Evolutionary conservation across 495 filamentous ascomycete species (phyloP).

Genomic region (Neurospora sp.): DNA sequence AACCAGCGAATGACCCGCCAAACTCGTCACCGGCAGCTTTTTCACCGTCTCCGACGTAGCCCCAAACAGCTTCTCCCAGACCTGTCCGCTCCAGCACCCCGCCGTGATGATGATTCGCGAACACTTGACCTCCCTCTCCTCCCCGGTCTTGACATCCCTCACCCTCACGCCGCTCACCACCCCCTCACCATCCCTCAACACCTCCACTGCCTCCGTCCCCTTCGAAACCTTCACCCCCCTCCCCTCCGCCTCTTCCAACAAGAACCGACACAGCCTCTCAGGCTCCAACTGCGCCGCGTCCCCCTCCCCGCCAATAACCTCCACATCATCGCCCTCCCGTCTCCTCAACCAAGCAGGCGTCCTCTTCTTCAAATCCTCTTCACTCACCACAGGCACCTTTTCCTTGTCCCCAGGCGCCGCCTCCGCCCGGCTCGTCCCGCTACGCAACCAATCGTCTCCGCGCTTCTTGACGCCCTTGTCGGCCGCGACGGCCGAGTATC

Average conservation of each 20-base stretch:
- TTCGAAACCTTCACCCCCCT: constrained; percentile 59
- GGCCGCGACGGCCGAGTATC: constrained; percentile 26
- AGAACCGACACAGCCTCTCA: constrained; percentile 48
- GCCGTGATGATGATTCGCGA: constrained; percentile 52
- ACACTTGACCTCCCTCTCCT: constrained; percentile 45
- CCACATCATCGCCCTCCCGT: constrained; percentile 37
- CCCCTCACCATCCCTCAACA: constrained; percentile 36
- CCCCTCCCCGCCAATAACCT: constrained; percentile 52
- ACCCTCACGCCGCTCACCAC: constrained; percentile 40
- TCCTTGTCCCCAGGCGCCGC: constrained; percentile 37
- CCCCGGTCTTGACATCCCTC: constrained; percentile 30
- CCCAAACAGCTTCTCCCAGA: constrained; percentile 56
- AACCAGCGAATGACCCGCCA: constrained; percentile 66
- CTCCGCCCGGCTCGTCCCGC: constrained; percentile 53
- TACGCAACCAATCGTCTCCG: constrained; percentile 52
- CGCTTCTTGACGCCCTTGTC: constrained; percentile 17
- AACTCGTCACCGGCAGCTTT: constrained; percentile 36
- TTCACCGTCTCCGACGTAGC: constrained; percentile 31
- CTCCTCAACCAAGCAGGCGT: constrained; percentile 52
- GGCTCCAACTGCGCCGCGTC: constrained; percentile 61
- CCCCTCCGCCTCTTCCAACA: constrained; percentile 45
- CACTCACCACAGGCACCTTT: constrained; percentile 2
- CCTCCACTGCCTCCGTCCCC: constrained; percentile 43
- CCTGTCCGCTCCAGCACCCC: constrained; percentile 57
- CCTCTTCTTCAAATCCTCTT: background rate